phyloP scores from a whole-genome alignment of 129 eudicot species.

The Chrysanthemum seticuspe region DNA sequence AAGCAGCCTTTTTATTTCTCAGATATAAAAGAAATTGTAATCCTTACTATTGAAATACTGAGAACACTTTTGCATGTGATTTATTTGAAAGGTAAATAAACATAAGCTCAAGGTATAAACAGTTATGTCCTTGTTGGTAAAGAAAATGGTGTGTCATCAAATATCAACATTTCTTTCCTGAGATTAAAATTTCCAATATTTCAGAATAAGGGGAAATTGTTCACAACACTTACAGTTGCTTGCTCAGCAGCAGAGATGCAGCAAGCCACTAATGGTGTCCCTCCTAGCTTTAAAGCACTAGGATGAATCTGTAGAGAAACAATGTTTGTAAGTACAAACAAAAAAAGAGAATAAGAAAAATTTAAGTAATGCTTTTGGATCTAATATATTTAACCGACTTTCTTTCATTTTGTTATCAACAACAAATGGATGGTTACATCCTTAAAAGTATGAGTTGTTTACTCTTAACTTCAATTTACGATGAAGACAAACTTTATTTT shows the following conservation, averaged over 20 bases:
- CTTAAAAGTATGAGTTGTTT: neutral
- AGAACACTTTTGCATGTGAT: too few relatives aligned
- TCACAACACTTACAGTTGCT: slow-evolving; percentile 69
- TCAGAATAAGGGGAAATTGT: slow-evolving; percentile 6
- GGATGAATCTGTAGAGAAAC: slow-evolving; percentile 81
- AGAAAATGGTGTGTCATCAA: too few relatives aligned
- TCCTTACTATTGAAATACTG: too few relatives aligned
- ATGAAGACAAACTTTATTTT: too few relatives aligned
- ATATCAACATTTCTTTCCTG: too few relatives aligned
- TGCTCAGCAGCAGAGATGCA: slow-evolving; percentile 89
- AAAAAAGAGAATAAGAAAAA: neutral
- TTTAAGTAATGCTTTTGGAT: neutral
- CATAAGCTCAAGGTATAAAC: too few relatives aligned
- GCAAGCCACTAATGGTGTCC: slow-evolving; percentile 81
- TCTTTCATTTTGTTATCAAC: neutral
- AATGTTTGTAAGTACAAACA: neutral
- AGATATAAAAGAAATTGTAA: too few relatives aligned
- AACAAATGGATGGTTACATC: neutral
- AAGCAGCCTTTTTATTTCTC: neutral
- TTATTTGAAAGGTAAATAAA: too few relatives aligned
- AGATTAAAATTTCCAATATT: neutral
- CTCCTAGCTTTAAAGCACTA: slow-evolving; percentile 85
- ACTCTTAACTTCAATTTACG: neutral
- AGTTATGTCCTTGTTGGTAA: too few relatives aligned
- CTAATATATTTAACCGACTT: neutral